Evolutionary conservation across 768 basidiomycete genomes (phyloP), one percentile per base, ranked within the genome.

Genomic region (Flagelloscypha sp.): DNA sequence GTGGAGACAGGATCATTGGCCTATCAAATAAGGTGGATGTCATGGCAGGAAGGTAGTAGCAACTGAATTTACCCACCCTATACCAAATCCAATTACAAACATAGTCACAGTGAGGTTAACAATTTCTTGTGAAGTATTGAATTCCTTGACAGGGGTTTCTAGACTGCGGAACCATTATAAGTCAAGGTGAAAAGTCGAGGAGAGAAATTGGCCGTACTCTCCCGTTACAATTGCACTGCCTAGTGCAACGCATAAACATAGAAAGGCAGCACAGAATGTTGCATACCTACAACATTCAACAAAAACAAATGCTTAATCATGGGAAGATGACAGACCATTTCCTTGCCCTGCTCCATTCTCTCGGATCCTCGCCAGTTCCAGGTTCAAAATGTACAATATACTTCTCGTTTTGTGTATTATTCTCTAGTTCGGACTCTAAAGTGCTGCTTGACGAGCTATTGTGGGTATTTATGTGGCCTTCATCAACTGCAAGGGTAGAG

Each of bases 11-110:
- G 43, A 62, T 47, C 36, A 68, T 58, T 12, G 73, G 65, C 12
- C 61, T 55, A 41, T 36, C 29, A 43, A 52, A 8, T 38, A 36
- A 11, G 33, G 32, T 17, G 32, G 35, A 6, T 40, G 38, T 8
- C 45, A 52, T 13, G 38, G 44, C 24, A 44, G 30, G 48, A 50
- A 46, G 5, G 41, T 38, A 6, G 41, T 12, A n/a, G 40, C 42
- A 11, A 38, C 46, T 40, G 37, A 51, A 17, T 37, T 16, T 7
- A 48, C 54, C 1, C 38, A 63, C 50, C 65, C 66, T 35, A 62
- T 50, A 21, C 62, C 62, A 41, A 61, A 65, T 13, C 65, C 64
- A 32, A 65, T 59, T 17, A 67, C 63, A 37, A 66, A 67, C 27
- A 57, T 58, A 6, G 65, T 60, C 6, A 64, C 62, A 3, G 61